These are phyloP conservation scores for Kwoniella sp. DNA, from an alignment of 768 basidiomycete species.

Conservation along the genomic window DNA sequence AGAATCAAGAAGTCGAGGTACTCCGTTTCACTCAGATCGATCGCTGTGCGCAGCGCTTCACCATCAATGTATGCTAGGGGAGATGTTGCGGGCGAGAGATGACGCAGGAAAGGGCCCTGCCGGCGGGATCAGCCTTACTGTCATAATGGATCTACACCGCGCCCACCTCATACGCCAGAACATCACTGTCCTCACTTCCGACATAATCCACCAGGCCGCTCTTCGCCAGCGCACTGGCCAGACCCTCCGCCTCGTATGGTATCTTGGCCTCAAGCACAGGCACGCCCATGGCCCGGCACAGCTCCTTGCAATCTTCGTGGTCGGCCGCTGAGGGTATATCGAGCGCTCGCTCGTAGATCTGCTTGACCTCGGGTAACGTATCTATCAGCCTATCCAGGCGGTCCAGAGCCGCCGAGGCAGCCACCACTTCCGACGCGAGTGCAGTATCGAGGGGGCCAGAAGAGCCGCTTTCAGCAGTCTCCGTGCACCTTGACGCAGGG, in stretches of 20 bases:
- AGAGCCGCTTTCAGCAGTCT: too few relatives aligned
- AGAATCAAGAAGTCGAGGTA: constrained; percentile 83
- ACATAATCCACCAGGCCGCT: constrained; percentile 79
- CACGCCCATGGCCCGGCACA: constrained; percentile 75
- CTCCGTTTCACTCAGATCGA: constrained; percentile 58
- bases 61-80: constrained; percentile 67
- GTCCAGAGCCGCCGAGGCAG: not conserved
- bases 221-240: constrained; percentile 72
- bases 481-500: not conserved
- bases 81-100: constrained; percentile 60
- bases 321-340: constrained; percentile 60
- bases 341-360: constrained; percentile 35
- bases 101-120: constrained; percentile 69
- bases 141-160: too few relatives aligned
- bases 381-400: constrained; percentile 23
- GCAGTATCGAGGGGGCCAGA: not conserved
- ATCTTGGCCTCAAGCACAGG: constrained; percentile 66
- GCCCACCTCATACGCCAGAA: constrained; percentile 34
- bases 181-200: constrained; percentile 68
- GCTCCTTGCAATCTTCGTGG: constrained; percentile 65
- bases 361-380: constrained; percentile 14
- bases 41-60: constrained; percentile 58
- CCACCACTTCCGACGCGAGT: not conserved
- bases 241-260: constrained; percentile 76
- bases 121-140: too few relatives aligned